phyloP scores from a whole-genome alignment of 805 yeast species.

The Yarrowia sp. region DNA sequence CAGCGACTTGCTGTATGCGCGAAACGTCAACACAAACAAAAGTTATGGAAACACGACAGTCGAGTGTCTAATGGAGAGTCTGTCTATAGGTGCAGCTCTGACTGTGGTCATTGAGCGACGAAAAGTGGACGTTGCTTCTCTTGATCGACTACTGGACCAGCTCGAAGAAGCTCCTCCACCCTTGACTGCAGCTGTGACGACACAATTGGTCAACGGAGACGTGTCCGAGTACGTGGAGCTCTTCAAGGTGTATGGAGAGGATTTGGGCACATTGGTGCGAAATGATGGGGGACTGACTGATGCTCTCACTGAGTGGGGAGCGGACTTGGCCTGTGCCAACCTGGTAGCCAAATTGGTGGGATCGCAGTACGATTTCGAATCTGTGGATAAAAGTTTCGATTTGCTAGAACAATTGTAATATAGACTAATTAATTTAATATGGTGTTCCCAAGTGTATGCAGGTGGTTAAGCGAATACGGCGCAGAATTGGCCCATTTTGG shows the following conservation, averaged over 20 bases:
- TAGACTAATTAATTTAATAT: too few species aligned
- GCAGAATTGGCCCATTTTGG: too few species aligned
- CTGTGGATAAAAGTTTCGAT: neutral
- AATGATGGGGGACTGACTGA: neutral
- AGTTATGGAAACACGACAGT: neutral
- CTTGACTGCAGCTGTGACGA: neutral
- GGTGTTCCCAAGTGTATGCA: neutral
- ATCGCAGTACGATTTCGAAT: neutral
- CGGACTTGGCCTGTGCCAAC: neutral
- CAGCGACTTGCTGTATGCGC: neutral
- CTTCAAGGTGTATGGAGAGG: neutral
- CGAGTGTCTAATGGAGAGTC: neutral
- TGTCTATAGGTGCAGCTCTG: neutral
- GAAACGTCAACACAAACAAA: neutral
- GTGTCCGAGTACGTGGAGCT: neutral
- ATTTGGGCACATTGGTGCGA: neutral
- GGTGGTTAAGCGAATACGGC: neutral
- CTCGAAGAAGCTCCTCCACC: neutral
- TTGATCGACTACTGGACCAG: neutral
- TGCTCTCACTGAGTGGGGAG: neutral
- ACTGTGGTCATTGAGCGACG: neutral
- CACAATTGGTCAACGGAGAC: neutral
- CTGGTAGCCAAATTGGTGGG: neutral
- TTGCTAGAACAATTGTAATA: neutral
- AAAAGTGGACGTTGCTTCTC: neutral